phyloP scores from a whole-genome alignment of 495 filamentous ascomycete genomes.

The Penicillium ucsense region DNA sequence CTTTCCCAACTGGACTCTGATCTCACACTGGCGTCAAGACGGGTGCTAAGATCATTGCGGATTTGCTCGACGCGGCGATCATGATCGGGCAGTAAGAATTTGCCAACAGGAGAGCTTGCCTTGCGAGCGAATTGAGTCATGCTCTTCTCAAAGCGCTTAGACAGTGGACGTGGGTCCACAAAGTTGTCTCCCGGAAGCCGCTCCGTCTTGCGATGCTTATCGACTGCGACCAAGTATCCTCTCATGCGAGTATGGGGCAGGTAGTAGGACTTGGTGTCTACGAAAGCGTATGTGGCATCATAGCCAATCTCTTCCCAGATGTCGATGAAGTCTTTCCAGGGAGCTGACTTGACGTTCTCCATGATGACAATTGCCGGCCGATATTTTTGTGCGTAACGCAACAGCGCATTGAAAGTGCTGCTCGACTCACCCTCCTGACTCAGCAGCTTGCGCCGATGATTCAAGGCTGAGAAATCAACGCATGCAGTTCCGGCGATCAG shows the following conservation, averaged over 20 bases:
- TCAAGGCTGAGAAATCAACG: conserved; percentile 54
- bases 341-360: conserved; percentile 61
- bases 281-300: conserved; percentile 22
- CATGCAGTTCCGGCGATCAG: conserved; percentile 71
- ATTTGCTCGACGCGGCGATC: conserved; percentile 46
- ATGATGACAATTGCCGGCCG: conserved; percentile 59
- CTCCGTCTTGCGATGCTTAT: conserved; percentile 23
- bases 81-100: conserved; percentile 50
- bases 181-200: background rate
- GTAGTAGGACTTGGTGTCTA: conserved; percentile 71
- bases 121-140: conserved; percentile 41
- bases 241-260: conserved; percentile 69
- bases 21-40: conserved; percentile 2
- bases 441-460: conserved; percentile 29
- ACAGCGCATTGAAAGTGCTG: conserved; percentile 56
- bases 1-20: conserved; percentile 41
- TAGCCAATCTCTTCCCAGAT: conserved; percentile 49
- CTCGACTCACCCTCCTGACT: conserved; percentile 54
- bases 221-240: conserved; percentile 61
- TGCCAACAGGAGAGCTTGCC: conserved; percentile 54
- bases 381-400: conserved; percentile 44
- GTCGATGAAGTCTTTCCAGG: conserved; percentile 48
- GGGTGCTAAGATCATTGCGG: conserved; percentile 26
- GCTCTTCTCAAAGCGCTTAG: background rate
- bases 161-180: too few relatives aligned